Evolutionary conservation across 768 basidiomycete species (phyloP), one percentile per base, ranked within the genome.

Genomic region (Scleroderma bovista): DNA sequence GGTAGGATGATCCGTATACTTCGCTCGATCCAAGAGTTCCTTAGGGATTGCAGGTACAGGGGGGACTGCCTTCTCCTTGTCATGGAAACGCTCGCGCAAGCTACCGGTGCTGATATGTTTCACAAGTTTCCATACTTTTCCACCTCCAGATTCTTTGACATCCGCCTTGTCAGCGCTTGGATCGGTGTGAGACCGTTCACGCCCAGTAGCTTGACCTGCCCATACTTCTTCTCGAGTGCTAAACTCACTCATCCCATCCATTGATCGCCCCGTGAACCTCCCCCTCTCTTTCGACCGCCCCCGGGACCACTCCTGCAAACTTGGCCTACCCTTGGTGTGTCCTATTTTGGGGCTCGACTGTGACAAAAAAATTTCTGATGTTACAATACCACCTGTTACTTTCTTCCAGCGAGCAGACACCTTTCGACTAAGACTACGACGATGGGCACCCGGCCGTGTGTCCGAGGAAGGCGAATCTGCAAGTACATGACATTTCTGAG

Each of bases 91-190:
- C 16, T 86, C 85, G 49, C 81, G 75, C 38, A 86, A 63, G 9
- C 74, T 80, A 8, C 82, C 80, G 0, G 79, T 75, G 52, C 83
- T 86, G 52, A 88, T 78, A 36, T 82, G 74, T 63, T 84, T 86
- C 73, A 88, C 74, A 45, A 88, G 60, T 63, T 75, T 83, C 83
- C 83, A 86, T 2, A 86, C 63, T 57, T 72, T 80, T 44, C 70
- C 72, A 7, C 74, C 69, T 6, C 73, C 55, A 43, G 44, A 37
- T 11, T 50, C 36, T 16, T 42, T 41, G 13, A 32, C 44, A 6
- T 38, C 36, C 31, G 16, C 47, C n/a, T 53, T 55, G 8, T 57
- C 61, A 39, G 57, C 47, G n/a, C 34, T n/a, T n/a, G 23, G 31
- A 33, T 50, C 44, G 19, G 33, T 31, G 9, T 26, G 48, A 17